A percentile compares a stretch with the other conserved stretches of the same genome.
phyloP scores from a whole-genome alignment of 1,139 yeast species.

The Wickerhamomyces sp. region DNA sequence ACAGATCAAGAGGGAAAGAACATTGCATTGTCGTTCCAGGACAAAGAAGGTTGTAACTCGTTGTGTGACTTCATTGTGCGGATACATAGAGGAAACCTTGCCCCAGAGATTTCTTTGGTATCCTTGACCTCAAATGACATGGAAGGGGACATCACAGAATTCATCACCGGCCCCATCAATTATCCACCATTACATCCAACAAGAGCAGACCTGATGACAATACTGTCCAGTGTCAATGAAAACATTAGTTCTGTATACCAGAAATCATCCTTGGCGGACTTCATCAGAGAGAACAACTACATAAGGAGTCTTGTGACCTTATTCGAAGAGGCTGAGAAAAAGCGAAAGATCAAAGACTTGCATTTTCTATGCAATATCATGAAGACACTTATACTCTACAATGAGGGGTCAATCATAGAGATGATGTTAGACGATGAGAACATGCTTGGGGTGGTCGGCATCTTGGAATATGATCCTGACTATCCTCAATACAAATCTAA shows the following conservation, averaged over 20 bases:
- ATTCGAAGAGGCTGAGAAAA: constrained; percentile 52
- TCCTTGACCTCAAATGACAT: constrained; percentile 55
- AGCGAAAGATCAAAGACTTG: constrained; percentile 45
- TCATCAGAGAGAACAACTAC: constrained; percentile 46
- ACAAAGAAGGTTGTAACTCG: constrained; percentile 81
- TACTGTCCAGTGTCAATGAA: constrained; percentile 50
- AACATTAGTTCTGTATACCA: constrained; percentile 49
- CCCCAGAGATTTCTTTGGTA: constrained; percentile 67
- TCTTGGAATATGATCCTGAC: constrained; percentile 89
- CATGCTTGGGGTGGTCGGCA: constrained; percentile 65
- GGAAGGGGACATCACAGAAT: constrained; percentile 59
- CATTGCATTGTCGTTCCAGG: constrained; percentile 89
- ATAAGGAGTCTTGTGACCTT: constrained; percentile 44
- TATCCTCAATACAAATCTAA: constrained; percentile 75
- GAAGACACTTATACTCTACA: constrained; percentile 64
- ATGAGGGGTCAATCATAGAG: constrained; percentile 67
- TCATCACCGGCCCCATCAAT: constrained; percentile 74
- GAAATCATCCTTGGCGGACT: constrained; percentile 46
- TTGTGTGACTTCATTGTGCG: constrained; percentile 75
- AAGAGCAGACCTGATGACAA: constrained; percentile 37
- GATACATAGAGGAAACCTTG: constrained; percentile 52
- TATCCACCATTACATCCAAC: constrained; percentile 56
- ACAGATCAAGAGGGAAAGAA: constrained; percentile 75
- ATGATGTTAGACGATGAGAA: constrained; percentile 57
- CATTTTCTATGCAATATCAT: constrained; percentile 67